Percentiles rank a stretch among this genome's conserved stretches.
Evolutionary conservation across 805 yeast genomes (phyloP).

Genomic region (Myxozyma melibiosi): DNA sequence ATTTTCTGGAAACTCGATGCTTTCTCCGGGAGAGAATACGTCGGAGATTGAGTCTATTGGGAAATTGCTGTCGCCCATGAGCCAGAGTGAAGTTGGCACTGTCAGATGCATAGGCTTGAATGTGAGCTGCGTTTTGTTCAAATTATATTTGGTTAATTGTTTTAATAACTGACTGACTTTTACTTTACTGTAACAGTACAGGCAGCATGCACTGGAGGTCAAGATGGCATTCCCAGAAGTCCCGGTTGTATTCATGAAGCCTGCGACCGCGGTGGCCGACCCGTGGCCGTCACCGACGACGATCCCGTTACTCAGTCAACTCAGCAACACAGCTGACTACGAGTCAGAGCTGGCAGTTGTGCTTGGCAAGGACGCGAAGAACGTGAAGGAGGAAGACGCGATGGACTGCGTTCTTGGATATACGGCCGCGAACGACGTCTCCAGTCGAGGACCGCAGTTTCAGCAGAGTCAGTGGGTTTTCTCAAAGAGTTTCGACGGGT

Average conservation of each 20-base stretch:
- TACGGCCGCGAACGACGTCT: slow-evolving; percentile 57
- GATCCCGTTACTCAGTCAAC: slow-evolving; percentile 39
- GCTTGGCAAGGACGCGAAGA: slow-evolving; percentile 51
- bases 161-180: no score
- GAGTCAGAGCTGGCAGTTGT: slow-evolving; percentile 57
- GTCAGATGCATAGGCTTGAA: slow-evolving; percentile 55
- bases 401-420: slow-evolving; percentile 53
- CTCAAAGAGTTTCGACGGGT: slow-evolving; percentile 56
- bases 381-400: slow-evolving; percentile 50
- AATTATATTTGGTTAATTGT: no score
- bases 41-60: slow-evolving; percentile 27
- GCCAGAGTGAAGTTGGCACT: slow-evolving; percentile 42
- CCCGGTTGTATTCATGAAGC: slow-evolving; percentile 42
- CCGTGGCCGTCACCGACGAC: slow-evolving; percentile 48
- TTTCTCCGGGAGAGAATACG: not conserved
- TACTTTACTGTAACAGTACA: no score
- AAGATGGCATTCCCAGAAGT: slow-evolving; percentile 47
- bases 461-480: slow-evolving; percentile 56
- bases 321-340: slow-evolving; percentile 46
- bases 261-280: slow-evolving; percentile 30
- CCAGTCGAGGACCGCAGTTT: slow-evolving; percentile 56
- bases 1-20: not conserved
- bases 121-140: no score
- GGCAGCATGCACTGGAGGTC: slow-evolving; percentile 45
- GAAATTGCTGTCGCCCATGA: slow-evolving; percentile 47